Base-by-base conservation (phyloP, 2,329 filamentous ascomycete species). In the Phoma sp. region DNA sequence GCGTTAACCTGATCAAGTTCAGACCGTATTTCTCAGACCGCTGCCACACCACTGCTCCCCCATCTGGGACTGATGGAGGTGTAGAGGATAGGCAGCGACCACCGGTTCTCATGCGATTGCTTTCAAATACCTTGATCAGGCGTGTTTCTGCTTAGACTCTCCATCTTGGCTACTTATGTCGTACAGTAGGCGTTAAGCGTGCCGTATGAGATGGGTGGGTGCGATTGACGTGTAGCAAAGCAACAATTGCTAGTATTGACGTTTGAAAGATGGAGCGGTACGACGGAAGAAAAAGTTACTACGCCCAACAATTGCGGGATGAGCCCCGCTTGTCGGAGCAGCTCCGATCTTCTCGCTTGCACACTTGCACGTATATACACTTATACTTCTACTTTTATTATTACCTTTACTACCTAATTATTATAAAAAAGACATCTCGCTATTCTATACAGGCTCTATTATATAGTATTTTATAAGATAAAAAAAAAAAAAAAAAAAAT, bases 1-100 rank as follows among this genome's bases (percentile, higher is more conserved):
- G 78, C 70, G 74, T 81, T 78, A 76, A 77, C 78, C 76, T 79
- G 78, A 79, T 80, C 79, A 81, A 81, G 79, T 81, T 81, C 77
- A 69, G 66, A 80, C 80, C 80, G 80, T 81, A 74, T 81, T 61
- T 81, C 80, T 81, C 79, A 81, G 79, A 79, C 73, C 74, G 60
- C 59, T 43, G 38, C 47, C 54, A 43, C 17, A 32, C 11, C 36
- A 11, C 38, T 42, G 11, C 47, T 42, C 12, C 12, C n/a, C 34
- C 33, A 25, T 20, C 20, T 28, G 39, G 40, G 26, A 11, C 15
- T 23, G 33, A 25, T 14, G 39, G 30, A 37, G 15, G 39, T 25
- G 33, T 7, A 29, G 34, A 32, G 29, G 45, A 7, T 33, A 15
- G 21, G 30, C 53, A 61, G 60, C 61, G 63, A 74, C 65, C 72